Percentiles rank a stretch among this genome's conserved stretches.
Conservation (phyloP, 2,329 filamentous ascomycete species). For the Oidium heveae region DNA sequence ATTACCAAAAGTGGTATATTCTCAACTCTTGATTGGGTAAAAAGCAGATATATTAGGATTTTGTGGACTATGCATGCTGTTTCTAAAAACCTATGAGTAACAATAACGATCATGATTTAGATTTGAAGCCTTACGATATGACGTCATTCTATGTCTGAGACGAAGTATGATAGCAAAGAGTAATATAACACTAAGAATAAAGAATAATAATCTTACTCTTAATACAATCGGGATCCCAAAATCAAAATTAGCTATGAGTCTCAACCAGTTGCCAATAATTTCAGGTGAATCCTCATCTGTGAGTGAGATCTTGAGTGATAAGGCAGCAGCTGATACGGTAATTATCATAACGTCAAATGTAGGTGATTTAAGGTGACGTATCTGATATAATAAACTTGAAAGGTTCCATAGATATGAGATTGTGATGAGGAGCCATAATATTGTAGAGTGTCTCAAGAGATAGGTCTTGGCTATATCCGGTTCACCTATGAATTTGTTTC, state of each 20-base stretch:
- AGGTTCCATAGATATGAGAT: slow-evolving; percentile 35
- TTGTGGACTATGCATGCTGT: slow-evolving; percentile 30
- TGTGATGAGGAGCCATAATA: slow-evolving; percentile 53
- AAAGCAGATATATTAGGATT: slow-evolving; percentile 49
- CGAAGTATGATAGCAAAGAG: slow-evolving; percentile 18
- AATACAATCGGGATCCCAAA: slow-evolving; percentile 9
- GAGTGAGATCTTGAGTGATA: slow-evolving; percentile 77
- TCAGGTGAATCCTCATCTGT: slow-evolving; percentile 75
- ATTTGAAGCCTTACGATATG: slow-evolving; percentile 6
- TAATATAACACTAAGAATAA: slow-evolving; percentile 17
- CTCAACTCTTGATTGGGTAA: slow-evolving; percentile 65
- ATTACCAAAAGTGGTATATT: slow-evolving; percentile 71
- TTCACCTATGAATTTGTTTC: slow-evolving; percentile 82
- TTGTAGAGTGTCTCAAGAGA: slow-evolving; percentile 32
- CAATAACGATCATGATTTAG: background rate
- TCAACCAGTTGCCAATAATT: slow-evolving; percentile 27
- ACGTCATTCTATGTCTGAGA: slow-evolving; percentile 13
- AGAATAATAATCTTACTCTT: slow-evolving; percentile 22
- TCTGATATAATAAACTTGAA: slow-evolving; percentile 5
- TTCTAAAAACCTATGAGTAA: slow-evolving; percentile 5
- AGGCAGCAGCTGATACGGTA: slow-evolving; percentile 26
- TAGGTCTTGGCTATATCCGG: slow-evolving; percentile 61
- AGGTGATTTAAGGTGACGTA: background rate
- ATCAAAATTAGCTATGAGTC: slow-evolving; percentile 8
- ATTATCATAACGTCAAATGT: slow-evolving; percentile 13